These are phyloP conservation scores for Rhynchospora tenuis DNA, from an alignment of 176 grass and related monocot species.

Conservation along the genomic window DNA sequence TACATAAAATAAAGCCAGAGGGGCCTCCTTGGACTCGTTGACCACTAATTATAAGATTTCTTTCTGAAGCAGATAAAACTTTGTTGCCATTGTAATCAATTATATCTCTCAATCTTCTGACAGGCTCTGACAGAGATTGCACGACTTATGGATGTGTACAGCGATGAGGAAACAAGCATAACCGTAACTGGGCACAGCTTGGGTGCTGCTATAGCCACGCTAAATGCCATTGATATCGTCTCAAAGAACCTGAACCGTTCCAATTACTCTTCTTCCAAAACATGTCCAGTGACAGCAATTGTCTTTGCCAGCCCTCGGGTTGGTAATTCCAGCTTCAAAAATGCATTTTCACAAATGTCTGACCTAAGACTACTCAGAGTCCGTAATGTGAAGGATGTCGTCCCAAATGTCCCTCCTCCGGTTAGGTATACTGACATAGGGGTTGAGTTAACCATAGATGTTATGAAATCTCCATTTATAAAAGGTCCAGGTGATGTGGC, in stretches of 20 bases:
- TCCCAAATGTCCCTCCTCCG: constrained; percentile 57
- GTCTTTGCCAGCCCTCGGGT: constrained; percentile 76
- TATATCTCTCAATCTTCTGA: neutral
- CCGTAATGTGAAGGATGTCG: constrained; percentile 48
- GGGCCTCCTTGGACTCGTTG: too few relatives aligned
- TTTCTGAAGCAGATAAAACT: neutral
- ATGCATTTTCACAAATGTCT: constrained; percentile 32
- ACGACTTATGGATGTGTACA: constrained; percentile 51
- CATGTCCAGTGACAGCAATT: constrained; percentile 38
- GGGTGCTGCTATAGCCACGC: constrained; percentile 64
- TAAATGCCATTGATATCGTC: constrained; percentile 60
- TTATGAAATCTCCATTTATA: constrained; percentile 55
- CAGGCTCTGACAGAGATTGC: constrained; percentile 68
- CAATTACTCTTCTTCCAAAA: neutral
- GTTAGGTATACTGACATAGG: constrained; percentile 47
- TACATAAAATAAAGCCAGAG: too few relatives aligned
- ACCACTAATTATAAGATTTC: too few relatives aligned
- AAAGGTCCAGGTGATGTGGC: constrained; percentile 45
- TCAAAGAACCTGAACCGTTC: constrained; percentile 46
- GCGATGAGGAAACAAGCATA: constrained; percentile 72
- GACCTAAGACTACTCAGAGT: constrained; percentile 56
- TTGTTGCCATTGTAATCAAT: too few relatives aligned
- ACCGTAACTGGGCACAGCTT: constrained; percentile 91
- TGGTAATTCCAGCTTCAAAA: constrained; percentile 55
- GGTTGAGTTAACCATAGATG: constrained; percentile 58